Conservation (phyloP, 768 basidiomycete genomes). For the Neoboletus subvelutipes region DNA sequence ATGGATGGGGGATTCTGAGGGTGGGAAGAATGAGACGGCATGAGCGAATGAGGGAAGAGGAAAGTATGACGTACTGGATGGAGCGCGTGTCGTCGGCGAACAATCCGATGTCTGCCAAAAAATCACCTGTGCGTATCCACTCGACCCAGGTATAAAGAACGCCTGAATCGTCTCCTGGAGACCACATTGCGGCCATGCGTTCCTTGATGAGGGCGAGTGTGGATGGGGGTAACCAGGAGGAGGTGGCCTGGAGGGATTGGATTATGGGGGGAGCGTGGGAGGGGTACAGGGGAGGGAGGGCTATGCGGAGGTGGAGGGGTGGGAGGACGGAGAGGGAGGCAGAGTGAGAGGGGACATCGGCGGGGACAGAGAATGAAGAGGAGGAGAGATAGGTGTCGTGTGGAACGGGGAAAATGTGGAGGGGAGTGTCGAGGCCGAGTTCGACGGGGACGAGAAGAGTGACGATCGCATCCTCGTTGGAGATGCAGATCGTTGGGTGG, state of each 20-base stretch:
- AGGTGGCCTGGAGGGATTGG: slow-evolving; percentile 51
- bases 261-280: slow-evolving; percentile 51
- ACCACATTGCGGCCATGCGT: slow-evolving; percentile 57
- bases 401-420: slow-evolving; percentile 34
- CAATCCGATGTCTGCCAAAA: slow-evolving; percentile 49
- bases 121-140: slow-evolving; percentile 65
- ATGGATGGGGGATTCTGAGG: slow-evolving; percentile 48
- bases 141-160: slow-evolving; percentile 73
- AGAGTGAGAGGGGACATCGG: neutral
- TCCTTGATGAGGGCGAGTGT: slow-evolving; percentile 36
- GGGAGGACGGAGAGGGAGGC: slow-evolving; percentile 55
- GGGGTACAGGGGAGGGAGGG: slow-evolving; percentile 58
- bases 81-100: slow-evolving; percentile 33
- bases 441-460: slow-evolving; percentile 62
- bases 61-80: slow-evolving; percentile 21
- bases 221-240: slow-evolving; percentile 54
- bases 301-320: slow-evolving; percentile 57
- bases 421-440: slow-evolving; percentile 42
- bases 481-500: slow-evolving; percentile 64
- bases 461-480: slow-evolving; percentile 35
- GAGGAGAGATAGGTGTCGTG: slow-evolving; percentile 11
- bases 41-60: slow-evolving; percentile 31
- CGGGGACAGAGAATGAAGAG: neutral
- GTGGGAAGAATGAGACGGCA: neutral
- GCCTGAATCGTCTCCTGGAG: slow-evolving; percentile 43